phyloP scores from a whole-genome alignment of 169 alveolate species.

The Eimeria praecox region DNA sequence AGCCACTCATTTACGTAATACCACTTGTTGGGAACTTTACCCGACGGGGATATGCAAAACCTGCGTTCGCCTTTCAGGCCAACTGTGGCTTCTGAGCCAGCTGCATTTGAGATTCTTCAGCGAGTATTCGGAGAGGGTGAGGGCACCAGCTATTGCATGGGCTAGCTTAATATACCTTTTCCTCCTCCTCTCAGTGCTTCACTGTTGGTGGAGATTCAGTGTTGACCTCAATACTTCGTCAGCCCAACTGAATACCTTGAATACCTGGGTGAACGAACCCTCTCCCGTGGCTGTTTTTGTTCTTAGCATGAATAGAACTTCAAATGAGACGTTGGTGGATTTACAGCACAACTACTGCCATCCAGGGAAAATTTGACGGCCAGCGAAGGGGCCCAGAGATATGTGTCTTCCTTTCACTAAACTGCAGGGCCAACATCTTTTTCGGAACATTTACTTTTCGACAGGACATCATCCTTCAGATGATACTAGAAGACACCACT shows the following conservation, averaged over 20 bases:
- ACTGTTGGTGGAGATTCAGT: neutral
- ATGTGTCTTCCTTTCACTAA: neutral
- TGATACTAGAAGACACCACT: neutral
- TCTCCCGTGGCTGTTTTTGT: neutral
- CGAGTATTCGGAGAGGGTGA: conserved; percentile 63
- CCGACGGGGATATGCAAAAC: neutral
- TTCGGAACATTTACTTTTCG: neutral
- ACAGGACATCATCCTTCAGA: neutral
- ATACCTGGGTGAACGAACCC: neutral
- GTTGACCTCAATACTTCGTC: neutral
- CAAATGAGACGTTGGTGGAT: neutral
- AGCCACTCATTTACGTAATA: neutral
- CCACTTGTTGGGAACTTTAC: neutral
- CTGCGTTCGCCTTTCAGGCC: conserved; percentile 15
- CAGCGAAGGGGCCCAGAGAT: neutral
- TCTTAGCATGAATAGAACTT: neutral
- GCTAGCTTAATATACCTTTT: neutral
- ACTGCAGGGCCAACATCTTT: neutral
- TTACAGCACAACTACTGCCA: neutral
- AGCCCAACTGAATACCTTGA: neutral
- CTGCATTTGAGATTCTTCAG: conserved; percentile 8
- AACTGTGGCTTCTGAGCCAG: conserved; percentile 19
- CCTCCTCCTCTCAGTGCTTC: neutral
- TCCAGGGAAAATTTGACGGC: neutral
- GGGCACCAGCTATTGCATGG: neutral